phyloP scores from a whole-genome alignment of 768 basidiomycete species.

The Agrocybe pediades region DNA sequence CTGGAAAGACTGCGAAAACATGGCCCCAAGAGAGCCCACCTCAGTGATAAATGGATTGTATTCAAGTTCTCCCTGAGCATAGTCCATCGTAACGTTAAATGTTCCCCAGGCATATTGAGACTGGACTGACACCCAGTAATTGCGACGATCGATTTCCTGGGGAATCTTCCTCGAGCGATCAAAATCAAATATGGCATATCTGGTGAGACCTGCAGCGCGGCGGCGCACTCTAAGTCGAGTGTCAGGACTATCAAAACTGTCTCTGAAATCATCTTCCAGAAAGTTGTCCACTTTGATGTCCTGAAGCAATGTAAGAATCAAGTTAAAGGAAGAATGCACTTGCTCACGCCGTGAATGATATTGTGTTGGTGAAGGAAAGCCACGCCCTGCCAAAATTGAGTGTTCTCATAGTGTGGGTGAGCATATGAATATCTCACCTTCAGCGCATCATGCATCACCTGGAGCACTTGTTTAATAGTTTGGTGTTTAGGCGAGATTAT shows the following conservation, averaged over 20 bases:
- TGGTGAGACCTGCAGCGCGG: conserved; percentile 10
- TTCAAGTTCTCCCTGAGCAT: conserved; percentile 22
- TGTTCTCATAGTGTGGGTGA: no score
- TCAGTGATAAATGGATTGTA: conserved; percentile 28
- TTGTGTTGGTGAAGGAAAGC: conserved; percentile 19
- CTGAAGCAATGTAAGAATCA: not conserved
- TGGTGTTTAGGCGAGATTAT: not conserved
- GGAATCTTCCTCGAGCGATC: conserved; percentile 20
- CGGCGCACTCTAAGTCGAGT: conserved; percentile 2
- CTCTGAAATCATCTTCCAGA: conserved; percentile 18
- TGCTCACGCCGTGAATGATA: conserved; percentile 20
- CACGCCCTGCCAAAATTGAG: conserved; percentile 6
- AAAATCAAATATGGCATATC: conserved; percentile 23
- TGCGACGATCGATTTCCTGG: not conserved
- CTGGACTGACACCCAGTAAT: conserved; percentile 12
- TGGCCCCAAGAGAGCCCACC: conserved; percentile 19
- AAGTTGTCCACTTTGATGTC: conserved; percentile 16
- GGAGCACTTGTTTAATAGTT: not conserved
- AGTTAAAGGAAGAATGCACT: not conserved
- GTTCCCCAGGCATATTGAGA: conserved; percentile 10
- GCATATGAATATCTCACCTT: no score
- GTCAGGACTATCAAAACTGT: not conserved
- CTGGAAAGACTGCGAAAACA: conserved; percentile 5
- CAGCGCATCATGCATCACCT: no score
- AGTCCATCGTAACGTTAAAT: conserved; percentile 5